Conservation (phyloP, 73 alveolate species). For the Tetrahymena elliotti region DNA sequence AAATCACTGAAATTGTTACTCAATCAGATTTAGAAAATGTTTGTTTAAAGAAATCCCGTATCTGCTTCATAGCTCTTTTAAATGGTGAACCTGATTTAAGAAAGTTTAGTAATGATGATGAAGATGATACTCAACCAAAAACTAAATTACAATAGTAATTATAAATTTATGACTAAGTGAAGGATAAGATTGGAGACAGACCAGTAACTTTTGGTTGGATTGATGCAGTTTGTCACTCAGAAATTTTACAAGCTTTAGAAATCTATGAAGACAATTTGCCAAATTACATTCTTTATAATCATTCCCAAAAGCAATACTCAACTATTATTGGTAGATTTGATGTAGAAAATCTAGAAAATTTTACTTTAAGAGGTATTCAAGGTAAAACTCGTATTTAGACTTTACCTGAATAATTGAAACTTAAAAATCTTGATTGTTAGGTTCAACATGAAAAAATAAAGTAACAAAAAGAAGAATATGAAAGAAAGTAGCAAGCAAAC, state of each 20-base stretch:
- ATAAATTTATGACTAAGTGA: not conserved
- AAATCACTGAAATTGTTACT: not conserved
- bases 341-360: not conserved
- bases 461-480: not conserved
- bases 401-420: not conserved
- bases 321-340: not conserved
- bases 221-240: not conserved
- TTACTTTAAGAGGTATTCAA: not conserved
- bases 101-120: not conserved
- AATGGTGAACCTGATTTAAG: not conserved
- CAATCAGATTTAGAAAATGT: not conserved
- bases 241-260: not conserved
- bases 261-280: not conserved
- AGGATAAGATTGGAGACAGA: not conserved
- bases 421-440: not conserved
- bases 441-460: not conserved
- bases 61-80: not conserved
- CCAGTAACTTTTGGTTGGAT: not conserved
- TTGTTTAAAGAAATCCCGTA: not conserved
- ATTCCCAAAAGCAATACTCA: not conserved
- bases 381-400: not conserved
- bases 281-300: not conserved
- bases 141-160: not conserved
- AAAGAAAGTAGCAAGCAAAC: not conserved
- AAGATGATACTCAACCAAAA: not conserved